Evolutionary conservation across 108 stramenopile species (phyloP).

Genomic region (Hondaea fermentalgiana): DNA sequence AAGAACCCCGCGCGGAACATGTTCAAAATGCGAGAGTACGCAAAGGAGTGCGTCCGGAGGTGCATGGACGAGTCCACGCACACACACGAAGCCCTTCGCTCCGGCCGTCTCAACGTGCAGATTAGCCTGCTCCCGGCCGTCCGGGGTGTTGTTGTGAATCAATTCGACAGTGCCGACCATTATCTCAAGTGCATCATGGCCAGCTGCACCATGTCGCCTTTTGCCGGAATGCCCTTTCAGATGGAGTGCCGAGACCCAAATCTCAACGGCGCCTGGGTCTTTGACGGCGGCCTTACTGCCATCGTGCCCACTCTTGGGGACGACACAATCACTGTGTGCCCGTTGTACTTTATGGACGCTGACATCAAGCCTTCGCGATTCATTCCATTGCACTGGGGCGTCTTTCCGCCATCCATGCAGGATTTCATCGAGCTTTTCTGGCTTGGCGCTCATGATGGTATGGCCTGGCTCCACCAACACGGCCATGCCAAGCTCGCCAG

Average conservation of each 20-base stretch:
- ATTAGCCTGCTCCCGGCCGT: neutral
- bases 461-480: neutral
- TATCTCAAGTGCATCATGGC: neutral
- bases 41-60: neutral
- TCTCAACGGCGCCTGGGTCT: neutral
- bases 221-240: neutral
- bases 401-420: neutral
- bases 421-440: neutral
- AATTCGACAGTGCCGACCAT: neutral
- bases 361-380: neutral
- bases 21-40: slow-evolving; percentile 11
- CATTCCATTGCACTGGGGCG: neutral
- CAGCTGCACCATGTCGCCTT: neutral
- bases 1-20: neutral
- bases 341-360: slow-evolving; percentile 3
- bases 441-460: neutral
- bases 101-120: neutral
- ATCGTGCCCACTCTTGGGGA: neutral
- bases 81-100: neutral
- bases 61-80: neutral
- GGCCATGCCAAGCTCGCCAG: neutral
- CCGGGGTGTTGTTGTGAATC: neutral
- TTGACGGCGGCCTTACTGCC: neutral
- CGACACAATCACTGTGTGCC: neutral
- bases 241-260: neutral